Conservation (phyloP, 345 rosid genomes). For the Dimocarpus longan region DNA sequence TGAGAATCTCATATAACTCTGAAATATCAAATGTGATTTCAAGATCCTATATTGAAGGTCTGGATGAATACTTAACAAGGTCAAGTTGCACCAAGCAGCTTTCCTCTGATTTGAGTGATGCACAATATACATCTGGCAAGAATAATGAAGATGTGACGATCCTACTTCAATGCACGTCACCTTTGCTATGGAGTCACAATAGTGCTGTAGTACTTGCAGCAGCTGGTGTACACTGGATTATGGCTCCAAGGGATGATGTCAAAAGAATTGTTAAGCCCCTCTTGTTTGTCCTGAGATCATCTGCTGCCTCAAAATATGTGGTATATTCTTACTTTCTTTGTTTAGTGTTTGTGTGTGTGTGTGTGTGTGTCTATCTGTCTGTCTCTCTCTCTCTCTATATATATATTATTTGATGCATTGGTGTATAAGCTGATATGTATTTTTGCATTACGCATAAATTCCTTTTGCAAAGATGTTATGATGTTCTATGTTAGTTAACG, state of each 20-base stretch:
- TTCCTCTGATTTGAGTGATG: constrained; percentile 40
- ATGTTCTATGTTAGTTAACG: not conserved
- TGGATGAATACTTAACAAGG: constrained; percentile 81
- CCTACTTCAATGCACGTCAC: constrained; percentile 85
- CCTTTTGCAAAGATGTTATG: not conserved
- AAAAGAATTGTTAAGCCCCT: constrained; percentile 86
- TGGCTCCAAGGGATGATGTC: constrained; percentile 79
- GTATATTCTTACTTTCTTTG: constrained; percentile 39
- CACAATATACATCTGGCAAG: constrained; percentile 61
- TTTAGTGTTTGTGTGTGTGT: not conserved
- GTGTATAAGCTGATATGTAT: not conserved
- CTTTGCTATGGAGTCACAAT: constrained; percentile 89
- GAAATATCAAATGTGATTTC: constrained; percentile 55
- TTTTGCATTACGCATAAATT: not conserved
- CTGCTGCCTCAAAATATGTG: constrained; percentile 88
- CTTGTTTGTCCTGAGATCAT: constrained; percentile 83
- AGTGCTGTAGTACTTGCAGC: constrained; percentile 95
- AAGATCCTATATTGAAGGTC: constrained; percentile 85
- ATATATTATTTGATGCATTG: not conserved
- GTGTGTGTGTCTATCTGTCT: too few relatives aligned
- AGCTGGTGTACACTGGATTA: constrained; percentile 95
- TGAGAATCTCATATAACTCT: constrained; percentile 35
- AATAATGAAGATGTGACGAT: constrained; percentile 74
- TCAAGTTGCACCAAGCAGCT: constrained; percentile 43
- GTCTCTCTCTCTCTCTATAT: too few relatives aligned